Evolutionary conservation across 345 rosid species (phyloP).

Genomic region (Diplotaxis tenuifolia): DNA sequence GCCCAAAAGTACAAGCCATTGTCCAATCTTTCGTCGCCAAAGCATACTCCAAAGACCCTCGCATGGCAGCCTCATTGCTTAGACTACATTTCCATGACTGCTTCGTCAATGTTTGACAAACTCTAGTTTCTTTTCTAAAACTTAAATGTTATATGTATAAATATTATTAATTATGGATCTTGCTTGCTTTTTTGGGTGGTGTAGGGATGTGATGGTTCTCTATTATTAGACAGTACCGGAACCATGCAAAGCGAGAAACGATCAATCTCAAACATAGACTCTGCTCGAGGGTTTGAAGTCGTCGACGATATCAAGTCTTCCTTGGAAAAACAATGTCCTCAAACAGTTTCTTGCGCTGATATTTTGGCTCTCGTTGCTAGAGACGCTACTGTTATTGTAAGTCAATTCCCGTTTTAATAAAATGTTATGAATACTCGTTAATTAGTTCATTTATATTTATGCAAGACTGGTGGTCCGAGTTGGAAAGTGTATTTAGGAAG

Average conservation of each 20-base stretch:
- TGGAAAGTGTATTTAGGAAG: constrained; percentile 91
- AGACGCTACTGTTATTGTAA: constrained; percentile 83
- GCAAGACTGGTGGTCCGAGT: constrained; percentile 86
- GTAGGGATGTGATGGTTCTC: constrained; percentile 89
- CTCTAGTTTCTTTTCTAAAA: not conserved
- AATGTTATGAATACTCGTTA: not conserved
- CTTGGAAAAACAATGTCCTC: constrained; percentile 68
- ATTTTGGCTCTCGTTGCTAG: constrained; percentile 78
- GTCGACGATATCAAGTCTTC: constrained; percentile 72
- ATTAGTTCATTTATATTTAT: not conserved
- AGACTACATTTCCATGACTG: constrained; percentile 85
- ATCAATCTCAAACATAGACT: constrained; percentile 68
- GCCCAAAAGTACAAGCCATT: constrained; percentile 60
- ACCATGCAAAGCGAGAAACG: constrained; percentile 63
- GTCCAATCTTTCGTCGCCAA: constrained; percentile 53
- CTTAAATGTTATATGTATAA: not conserved
- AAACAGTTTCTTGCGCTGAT: constrained; percentile 85
- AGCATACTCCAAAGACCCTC: constrained; percentile 52
- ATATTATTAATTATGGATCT: not conserved
- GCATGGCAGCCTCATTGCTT: constrained; percentile 75
- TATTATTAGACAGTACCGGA: constrained; percentile 63
- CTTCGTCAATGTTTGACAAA: constrained; percentile 58
- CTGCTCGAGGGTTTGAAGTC: constrained; percentile 79
- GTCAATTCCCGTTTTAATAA: constrained; percentile 3
- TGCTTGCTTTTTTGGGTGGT: not conserved